These are phyloP conservation scores for Suaeda aralocaspica DNA, from an alignment of 148 eudicot genomes.

Conservation along the genomic window DNA sequence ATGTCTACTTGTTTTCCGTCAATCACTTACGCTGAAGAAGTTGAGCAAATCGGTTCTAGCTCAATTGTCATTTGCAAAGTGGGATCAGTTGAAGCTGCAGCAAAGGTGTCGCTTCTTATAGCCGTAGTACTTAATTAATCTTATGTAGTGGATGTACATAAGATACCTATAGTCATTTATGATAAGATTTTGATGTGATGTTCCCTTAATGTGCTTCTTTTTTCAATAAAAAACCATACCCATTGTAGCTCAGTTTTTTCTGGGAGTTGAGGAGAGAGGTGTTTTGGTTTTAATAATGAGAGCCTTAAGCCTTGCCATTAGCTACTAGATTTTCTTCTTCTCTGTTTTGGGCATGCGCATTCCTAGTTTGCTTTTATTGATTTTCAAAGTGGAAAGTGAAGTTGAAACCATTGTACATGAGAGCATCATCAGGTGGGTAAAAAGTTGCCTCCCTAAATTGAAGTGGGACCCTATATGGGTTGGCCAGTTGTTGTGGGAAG, in stretches of 20 bases:
- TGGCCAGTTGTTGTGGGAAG: too few species aligned
- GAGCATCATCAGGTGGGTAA: too few species aligned
- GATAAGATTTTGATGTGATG: neutral
- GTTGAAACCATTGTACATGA: too few species aligned
- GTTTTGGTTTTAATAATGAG: neutral
- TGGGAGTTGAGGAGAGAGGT: neutral
- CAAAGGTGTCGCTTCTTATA: constrained; percentile 49
- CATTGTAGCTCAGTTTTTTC: neutral
- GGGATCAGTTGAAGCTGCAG: constrained; percentile 74
- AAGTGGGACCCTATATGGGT: too few species aligned
- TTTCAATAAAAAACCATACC: neutral
- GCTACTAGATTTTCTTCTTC: neutral
- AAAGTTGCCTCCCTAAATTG: too few species aligned
- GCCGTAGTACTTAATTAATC: neutral
- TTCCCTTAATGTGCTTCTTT: neutral
- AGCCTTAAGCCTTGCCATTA: neutral
- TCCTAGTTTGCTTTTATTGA: too few species aligned
- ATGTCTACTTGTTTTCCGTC: constrained; percentile 56
- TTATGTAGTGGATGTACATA: constrained; percentile 7
- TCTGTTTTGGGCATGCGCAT: too few species aligned
- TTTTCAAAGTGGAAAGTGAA: too few species aligned
- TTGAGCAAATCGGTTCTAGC: constrained; percentile 53
- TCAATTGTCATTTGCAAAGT: constrained; percentile 60
- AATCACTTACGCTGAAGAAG: constrained; percentile 59
- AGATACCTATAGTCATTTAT: neutral